A percentile compares a stretch with the other conserved stretches of the same genome.
Evolutionary conservation across 768 basidiomycete species (phyloP).

Genomic region (Saitozyma sp.): DNA sequence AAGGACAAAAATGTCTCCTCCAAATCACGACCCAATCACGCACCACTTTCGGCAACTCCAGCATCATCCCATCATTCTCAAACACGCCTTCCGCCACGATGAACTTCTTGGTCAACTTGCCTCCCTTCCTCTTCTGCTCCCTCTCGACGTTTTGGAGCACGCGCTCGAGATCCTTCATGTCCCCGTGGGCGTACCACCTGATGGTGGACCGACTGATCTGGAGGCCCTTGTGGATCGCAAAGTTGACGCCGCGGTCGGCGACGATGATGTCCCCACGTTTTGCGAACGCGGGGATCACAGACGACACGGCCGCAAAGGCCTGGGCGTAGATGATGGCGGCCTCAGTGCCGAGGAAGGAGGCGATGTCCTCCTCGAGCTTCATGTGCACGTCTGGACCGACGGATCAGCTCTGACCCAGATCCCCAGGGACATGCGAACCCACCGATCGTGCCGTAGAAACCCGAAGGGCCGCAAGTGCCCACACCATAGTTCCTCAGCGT

Average conservation of each 20-base stretch:
- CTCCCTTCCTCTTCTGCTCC: constrained; percentile 79
- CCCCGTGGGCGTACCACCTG: constrained; percentile 95
- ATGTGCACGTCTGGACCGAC: constrained; percentile 76
- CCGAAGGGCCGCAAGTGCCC: constrained; percentile 92
- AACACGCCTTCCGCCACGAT: constrained; percentile 97
- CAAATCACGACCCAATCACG: constrained; percentile 44
- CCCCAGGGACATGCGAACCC: constrained; percentile 40
- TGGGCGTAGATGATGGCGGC: constrained; percentile 90
- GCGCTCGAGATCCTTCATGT: constrained; percentile 84
- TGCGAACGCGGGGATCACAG: constrained; percentile 95
- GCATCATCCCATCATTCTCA: constrained; percentile 88
- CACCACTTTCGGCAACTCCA: constrained; percentile 87
- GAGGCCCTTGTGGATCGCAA: constrained; percentile 92
- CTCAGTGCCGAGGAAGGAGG: constrained; percentile 86
- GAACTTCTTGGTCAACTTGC: constrained; percentile 82
- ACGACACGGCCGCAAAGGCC: constrained; percentile 84
- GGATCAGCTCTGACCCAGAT: constrained; percentile 1
- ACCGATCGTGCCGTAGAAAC: constrained; percentile 97
- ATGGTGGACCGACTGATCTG: constrained; percentile 89
- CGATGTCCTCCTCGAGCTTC: constrained; percentile 81
- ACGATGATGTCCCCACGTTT: constrained; percentile 97
- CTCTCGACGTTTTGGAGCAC: constrained; percentile 80
- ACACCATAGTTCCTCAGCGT: constrained; percentile 85
- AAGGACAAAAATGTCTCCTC: no score
- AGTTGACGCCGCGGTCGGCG: constrained; percentile 94